phyloP scores from a whole-genome alignment of 441 rosid species.

The Aleurites moluccanus region DNA sequence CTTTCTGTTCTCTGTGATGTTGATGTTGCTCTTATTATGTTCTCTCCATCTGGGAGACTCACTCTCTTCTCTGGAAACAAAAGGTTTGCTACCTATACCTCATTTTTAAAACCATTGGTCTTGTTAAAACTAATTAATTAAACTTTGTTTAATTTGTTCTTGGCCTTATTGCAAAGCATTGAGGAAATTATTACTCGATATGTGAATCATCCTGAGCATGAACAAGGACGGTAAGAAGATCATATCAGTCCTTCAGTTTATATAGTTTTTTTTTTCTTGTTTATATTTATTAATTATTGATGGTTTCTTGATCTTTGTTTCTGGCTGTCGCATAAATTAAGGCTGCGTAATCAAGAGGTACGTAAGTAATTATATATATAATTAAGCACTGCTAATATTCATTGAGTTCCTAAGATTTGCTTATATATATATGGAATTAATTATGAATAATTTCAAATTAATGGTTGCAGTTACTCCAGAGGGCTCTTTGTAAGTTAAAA shows the following conservation, averaged over 20 bases:
- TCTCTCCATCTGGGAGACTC: constrained; percentile 54
- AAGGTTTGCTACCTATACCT: constrained; percentile 29
- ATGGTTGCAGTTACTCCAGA: constrained; percentile 32
- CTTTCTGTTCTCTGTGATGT: constrained; percentile 60
- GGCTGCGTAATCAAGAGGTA: constrained; percentile 44
- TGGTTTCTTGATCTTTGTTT: background rate
- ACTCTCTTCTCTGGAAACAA: constrained; percentile 47
- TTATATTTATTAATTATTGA: background rate
- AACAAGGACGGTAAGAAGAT: constrained; percentile 47
- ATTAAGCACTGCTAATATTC: too few relatives aligned
- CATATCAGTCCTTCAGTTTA: too few relatives aligned
- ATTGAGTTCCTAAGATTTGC: background rate
- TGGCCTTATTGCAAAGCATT: constrained; percentile 30
- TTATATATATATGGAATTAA: background rate
- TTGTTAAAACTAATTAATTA: background rate
- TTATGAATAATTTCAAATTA: background rate
- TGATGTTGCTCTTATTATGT: constrained; percentile 54
- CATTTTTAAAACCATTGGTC: too few relatives aligned
- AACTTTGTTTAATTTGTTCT: background rate
- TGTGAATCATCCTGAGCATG: constrained; percentile 44
- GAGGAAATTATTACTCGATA: constrained; percentile 46
- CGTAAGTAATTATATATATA: background rate
- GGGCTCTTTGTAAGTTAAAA: constrained; percentile 34
- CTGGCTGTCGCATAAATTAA: background rate
- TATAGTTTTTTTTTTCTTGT: background rate